These are phyloP conservation scores for Acanthamoeba royreba DNA, from an alignment of 208 protist genomes.

Conservation along the genomic window DNA sequence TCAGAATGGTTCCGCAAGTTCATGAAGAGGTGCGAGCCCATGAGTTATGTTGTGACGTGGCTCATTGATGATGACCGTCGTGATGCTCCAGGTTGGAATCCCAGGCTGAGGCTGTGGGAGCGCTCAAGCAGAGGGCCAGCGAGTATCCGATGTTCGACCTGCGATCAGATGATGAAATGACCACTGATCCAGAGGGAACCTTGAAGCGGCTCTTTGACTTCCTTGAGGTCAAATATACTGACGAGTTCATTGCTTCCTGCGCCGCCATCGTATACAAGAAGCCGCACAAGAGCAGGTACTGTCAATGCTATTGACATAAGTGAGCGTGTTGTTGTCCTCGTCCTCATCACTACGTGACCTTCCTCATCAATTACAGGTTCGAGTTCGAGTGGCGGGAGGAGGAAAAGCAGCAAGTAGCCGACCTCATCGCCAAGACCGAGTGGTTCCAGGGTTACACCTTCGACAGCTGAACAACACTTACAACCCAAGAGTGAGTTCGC, in stretches of 20 bases:
- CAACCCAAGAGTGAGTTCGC: no score
- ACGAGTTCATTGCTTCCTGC: not conserved
- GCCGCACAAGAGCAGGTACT: not conserved
- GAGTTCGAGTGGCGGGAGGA: not conserved
- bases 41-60: no score
- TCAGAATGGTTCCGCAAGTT: not conserved
- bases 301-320: not conserved
- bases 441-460: not conserved
- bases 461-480: not conserved
- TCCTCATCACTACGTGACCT: no score
- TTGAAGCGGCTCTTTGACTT: not conserved
- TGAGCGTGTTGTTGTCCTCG: no score
- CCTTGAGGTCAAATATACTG: not conserved
- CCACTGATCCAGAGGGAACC: not conserved
- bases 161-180: not conserved
- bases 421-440: not conserved
- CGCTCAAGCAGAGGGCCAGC: not conserved
- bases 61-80: no score
- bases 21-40: not conserved
- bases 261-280: not conserved
- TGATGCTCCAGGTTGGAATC: not conserved
- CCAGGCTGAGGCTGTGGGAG: not conserved
- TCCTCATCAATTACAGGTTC: not conserved
- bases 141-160: not conserved
- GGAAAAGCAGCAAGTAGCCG: not conserved